Evolutionary conservation across 441 rosid genomes (phyloP), one percentile per base, ranked within the genome.

Genomic region (Dalechampia spathulata): DNA sequence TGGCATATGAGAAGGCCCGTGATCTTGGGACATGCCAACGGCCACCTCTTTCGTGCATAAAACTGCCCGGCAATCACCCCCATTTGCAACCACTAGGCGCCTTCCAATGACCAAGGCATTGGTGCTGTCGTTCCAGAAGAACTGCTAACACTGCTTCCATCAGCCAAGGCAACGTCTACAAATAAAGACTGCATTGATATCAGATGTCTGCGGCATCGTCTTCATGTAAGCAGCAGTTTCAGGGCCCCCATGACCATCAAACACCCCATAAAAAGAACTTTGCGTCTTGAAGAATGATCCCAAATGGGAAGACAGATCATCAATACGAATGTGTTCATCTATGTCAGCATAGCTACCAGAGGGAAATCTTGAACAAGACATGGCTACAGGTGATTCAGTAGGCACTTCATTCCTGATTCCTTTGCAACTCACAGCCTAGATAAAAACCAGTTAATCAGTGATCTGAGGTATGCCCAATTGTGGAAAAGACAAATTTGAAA

Each of bases 201-300:
- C 81, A 19, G 75, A 75, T 5, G 73, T 44, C 59, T 73, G 68
- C 1, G 75, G 81, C 47, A 88, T 43, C 43, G 74, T 82, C 73
- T 86, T 88, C 39, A 91, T 36, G 30, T 75, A 86, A 30, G 78
- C 64, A 43, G 98, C 89, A 1, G 98, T 96, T 13, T 82, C 83
- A 50, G 87, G 69, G 23, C 96, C 95, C 62, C 90, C 87, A 65
- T 91, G 96, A 38, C 98, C 95, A 66, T 91, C 98, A 63, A 91
- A 91, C 48, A 91, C 95, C 11, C 86, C 95, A 69, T 86, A 91
- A 67, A 91, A 91, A 61, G 95, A 75, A 55, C 80, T 80, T 4
- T 90, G 96, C 16, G 70, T 72, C 68, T 77, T 76, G n/a, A 68
- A 74, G 27, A 70, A 74, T 61, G 86, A 81, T 3, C 89, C 93